Base-by-base conservation (phyloP, 2,329 filamentous ascomycete species). In the Cadophora luteo-olivacea region DNA sequence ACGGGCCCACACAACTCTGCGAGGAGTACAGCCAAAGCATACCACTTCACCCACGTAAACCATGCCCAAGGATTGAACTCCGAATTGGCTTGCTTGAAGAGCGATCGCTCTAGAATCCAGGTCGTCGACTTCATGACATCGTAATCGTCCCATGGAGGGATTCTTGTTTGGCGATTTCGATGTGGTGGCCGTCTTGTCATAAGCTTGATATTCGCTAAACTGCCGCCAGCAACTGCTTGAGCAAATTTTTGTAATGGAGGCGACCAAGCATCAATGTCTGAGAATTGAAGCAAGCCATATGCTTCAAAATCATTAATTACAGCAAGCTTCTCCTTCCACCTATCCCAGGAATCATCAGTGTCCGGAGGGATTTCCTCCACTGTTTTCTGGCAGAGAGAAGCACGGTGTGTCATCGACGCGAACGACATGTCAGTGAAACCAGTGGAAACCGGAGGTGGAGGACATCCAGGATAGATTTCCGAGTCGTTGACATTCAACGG, bases 401-500 rank as follows among this genome's bases (percentile, higher is more conserved):
- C 66, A 32, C 29, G 54, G 32, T 61, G 58, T 9, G 58, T 68
- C 62, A 68, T 45, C 32, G 62, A 55, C 2, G 58, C 60, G 22
- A 68, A 68, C 3, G 66, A 65, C 66, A 68, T 68, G 41, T 68
- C 66, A 8, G 54, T 68, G 48, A 68, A 68, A 1, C 22, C 54
- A 16, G 16, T 19, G 1, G 55, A 33, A 22, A 22, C 49, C 4
- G 32, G 11, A 33, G 51, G 29, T 25, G 57, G 14, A 8, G 60
- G 24, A 14, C 41, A 60, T n/a, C 11, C 16, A 2, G 36, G 66
- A n/a, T 49, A 58, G 25, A 68, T 11, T 24, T 68, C 66, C 19
- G 36, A 60, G 25, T 68, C 66, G 57, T 65, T 68, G 16, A 65
- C 25, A 49, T 55, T 55, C 2, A 60, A 24, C 29, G 64, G 64